Percentiles rank a stretch among this genome's conserved stretches.
phyloP scores from a whole-genome alignment of 345 rosid genomes.

The Eutrema japonicum region DNA sequence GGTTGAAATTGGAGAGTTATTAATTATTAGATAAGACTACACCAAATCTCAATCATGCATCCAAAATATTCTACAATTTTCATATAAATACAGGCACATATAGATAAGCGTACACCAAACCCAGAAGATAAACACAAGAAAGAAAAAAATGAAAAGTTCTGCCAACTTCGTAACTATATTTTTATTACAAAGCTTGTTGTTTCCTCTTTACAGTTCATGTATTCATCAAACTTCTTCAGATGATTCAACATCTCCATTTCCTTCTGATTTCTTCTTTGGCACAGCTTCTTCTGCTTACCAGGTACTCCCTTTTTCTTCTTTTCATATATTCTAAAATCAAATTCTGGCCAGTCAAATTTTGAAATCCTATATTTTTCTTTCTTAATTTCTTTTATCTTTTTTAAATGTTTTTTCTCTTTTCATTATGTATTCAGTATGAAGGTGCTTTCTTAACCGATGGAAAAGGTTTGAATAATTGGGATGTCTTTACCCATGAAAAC shows the following conservation, averaged over 20 bases:
- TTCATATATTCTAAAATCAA: neutral
- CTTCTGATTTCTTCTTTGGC: constrained; percentile 69
- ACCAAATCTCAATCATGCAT: constrained; percentile 32
- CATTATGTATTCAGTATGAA: constrained; percentile 49
- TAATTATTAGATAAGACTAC: constrained; percentile 10
- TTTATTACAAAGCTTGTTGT: constrained; percentile 30
- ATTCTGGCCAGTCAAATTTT: neutral
- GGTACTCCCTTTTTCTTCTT: constrained; percentile 39
- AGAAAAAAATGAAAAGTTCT: constrained; percentile 24
- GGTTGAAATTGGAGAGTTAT: constrained; percentile 26
- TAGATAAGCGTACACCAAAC: constrained; percentile 11
- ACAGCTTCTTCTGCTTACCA: constrained; percentile 85
- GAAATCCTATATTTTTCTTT: neutral
- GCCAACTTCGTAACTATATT: constrained; percentile 15
- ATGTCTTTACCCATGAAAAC: constrained; percentile 49
- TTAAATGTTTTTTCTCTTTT: neutral
- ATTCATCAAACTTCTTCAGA: constrained; percentile 23
- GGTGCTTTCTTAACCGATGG: constrained; percentile 60
- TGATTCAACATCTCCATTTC: constrained; percentile 45
- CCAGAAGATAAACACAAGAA: constrained; percentile 11
- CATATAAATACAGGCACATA: constrained; percentile 35
- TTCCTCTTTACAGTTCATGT: constrained; percentile 25
- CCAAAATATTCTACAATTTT: neutral
- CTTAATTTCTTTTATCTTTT: neutral
- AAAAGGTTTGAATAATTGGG: constrained; percentile 64